Conservation (phyloP, 2,329 filamentous ascomycete species). For the Talaromyces sp. region DNA sequence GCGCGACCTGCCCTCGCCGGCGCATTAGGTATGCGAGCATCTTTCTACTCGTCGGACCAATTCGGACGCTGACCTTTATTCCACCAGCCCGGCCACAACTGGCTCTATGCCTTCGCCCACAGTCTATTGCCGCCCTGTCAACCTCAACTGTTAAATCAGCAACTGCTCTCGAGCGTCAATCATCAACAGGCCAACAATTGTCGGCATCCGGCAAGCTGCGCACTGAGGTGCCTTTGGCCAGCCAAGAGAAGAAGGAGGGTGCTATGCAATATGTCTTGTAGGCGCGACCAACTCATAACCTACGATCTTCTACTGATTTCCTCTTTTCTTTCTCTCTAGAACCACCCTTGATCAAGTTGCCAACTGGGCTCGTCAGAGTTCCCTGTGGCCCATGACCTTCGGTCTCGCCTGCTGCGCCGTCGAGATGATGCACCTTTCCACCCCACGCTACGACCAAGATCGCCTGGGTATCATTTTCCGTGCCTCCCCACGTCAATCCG, state of each 20-base stretch:
- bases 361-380: slow-evolving; percentile 87
- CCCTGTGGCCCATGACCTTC: slow-evolving; percentile 91
- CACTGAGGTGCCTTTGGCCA: slow-evolving; percentile 52
- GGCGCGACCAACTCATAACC: slow-evolving; percentile 19
- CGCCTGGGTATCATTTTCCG: slow-evolving; percentile 86
- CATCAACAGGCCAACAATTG: slow-evolving; percentile 36
- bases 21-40: slow-evolving; percentile 30
- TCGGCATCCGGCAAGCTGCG: slow-evolving; percentile 49
- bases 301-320: slow-evolving; percentile 9
- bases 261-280: slow-evolving; percentile 57
- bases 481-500: slow-evolving; percentile 80
- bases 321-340: slow-evolving; percentile 22
- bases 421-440: slow-evolving; percentile 94
- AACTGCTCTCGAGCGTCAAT: slow-evolving; percentile 44
- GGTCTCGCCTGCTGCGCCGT: slow-evolving; percentile 87
- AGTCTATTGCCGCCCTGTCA: slow-evolving; percentile 43
- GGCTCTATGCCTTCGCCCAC: slow-evolving; percentile 35
- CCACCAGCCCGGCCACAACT: slow-evolving; percentile 31
- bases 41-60: background rate
- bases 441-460: slow-evolving; percentile 88
- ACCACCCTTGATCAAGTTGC: slow-evolving; percentile 68
- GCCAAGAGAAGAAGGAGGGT: slow-evolving; percentile 54
- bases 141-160: slow-evolving; percentile 48
- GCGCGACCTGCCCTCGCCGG: slow-evolving; percentile 29
- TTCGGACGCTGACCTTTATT: slow-evolving; percentile 23